phyloP scores from a whole-genome alignment of 768 basidiomycete species.

The Trametes cinnabarina region DNA sequence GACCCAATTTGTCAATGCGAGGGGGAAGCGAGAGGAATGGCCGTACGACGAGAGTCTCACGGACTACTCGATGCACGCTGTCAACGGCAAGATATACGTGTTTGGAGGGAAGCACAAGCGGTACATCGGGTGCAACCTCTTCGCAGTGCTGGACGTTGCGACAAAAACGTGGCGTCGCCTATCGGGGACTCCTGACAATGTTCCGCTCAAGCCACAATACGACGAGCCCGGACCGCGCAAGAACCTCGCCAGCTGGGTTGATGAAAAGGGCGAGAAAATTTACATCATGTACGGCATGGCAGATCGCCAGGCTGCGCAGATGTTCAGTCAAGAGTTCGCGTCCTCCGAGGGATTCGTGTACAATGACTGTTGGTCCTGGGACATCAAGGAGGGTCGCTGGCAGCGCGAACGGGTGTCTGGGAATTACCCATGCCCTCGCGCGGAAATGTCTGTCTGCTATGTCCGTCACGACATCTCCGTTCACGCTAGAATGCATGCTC shows the following conservation, averaged over 20 bases:
- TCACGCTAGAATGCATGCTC: background rate
- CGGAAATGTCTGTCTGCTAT: conserved; percentile 34
- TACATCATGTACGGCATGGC: conserved; percentile 38
- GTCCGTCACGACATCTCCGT: conserved; percentile 24
- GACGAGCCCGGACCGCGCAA: conserved; percentile 36
- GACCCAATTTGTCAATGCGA: conserved; percentile 25
- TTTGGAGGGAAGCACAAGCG: conserved; percentile 37
- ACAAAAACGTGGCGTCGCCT: conserved; percentile 34
- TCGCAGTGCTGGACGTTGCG: conserved; percentile 38
- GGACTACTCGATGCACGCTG: conserved; percentile 20
- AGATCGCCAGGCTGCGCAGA: conserved; percentile 32
- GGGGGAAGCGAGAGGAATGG: conserved; percentile 12
- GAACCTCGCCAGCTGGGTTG: conserved; percentile 37
- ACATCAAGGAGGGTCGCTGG: conserved; percentile 32
- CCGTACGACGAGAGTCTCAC: conserved; percentile 9
- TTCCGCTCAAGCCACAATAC: conserved; percentile 18
- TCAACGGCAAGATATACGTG: conserved; percentile 36
- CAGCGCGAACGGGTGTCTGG: conserved; percentile 33
- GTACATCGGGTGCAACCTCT: conserved; percentile 36
- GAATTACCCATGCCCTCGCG: conserved; percentile 35
- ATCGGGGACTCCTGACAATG: conserved; percentile 14
- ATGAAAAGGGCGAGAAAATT: conserved; percentile 28
- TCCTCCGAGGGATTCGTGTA: conserved; percentile 24
- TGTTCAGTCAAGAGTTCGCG: conserved; percentile 28
- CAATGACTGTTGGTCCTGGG: conserved; percentile 40